phyloP scores from a whole-genome alignment of 2,329 filamentous ascomycete genomes.

The Fusarium incarnatum region DNA sequence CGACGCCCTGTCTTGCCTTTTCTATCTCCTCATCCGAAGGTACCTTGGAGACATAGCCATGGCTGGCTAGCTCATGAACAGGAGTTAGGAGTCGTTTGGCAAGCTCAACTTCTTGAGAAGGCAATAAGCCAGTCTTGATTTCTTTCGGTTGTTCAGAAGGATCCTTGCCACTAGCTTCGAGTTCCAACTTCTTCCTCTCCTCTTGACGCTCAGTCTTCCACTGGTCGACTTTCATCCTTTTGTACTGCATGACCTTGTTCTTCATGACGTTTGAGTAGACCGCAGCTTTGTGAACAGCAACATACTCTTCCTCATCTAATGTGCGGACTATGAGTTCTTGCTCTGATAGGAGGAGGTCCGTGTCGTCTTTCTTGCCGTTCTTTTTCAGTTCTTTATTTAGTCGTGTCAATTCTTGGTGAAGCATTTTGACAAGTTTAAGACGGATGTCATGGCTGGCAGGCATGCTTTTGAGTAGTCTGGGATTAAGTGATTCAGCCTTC shows the following conservation, averaged over 20 bases:
- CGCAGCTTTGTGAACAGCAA: conserved; percentile 72
- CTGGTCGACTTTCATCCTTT: conserved; percentile 76
- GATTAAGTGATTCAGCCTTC: conserved; percentile 70
- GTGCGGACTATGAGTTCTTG: conserved; percentile 76
- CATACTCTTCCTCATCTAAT: conserved; percentile 82
- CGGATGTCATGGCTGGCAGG: conserved; percentile 69
- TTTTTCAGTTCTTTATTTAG: conserved; percentile 73
- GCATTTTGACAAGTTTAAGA: conserved; percentile 67
- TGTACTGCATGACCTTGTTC: conserved; percentile 79
- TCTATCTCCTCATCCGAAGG: conserved; percentile 76
- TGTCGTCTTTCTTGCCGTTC: conserved; percentile 60
- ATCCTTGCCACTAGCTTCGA: conserved; percentile 49
- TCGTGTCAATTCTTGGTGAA: conserved; percentile 74
- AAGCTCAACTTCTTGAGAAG: conserved; percentile 74
- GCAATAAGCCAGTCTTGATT: conserved; percentile 76
- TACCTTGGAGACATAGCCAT: conserved; percentile 79
- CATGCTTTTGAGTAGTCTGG: conserved; percentile 69
- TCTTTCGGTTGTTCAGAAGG: conserved; percentile 56
- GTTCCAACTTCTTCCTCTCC: conserved; percentile 53
- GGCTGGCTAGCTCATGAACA: conserved; percentile 69
- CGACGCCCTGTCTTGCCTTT: conserved; percentile 72
- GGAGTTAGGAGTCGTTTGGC: conserved; percentile 72
- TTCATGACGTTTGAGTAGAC: conserved; percentile 90
- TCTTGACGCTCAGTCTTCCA: conserved; percentile 74
- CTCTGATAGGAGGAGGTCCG: conserved; percentile 66